Base-by-base conservation (phyloP, 345 rosid genomes). In the Corchorus olitorius region DNA sequence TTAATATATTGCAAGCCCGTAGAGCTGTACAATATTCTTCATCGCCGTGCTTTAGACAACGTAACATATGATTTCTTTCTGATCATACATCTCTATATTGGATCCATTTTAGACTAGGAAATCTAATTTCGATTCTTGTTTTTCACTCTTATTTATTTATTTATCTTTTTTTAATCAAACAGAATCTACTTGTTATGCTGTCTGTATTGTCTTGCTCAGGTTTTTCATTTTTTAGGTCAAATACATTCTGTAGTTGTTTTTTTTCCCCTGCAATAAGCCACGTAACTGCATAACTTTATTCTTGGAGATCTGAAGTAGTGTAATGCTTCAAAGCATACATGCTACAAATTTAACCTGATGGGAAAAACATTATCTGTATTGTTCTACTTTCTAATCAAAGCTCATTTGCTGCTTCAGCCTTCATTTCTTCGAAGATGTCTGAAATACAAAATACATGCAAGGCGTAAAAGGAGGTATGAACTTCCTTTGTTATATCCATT, bases 1-100 rank as follows among this genome's bases (percentile, higher is more conserved):
- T 83, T 94, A 46, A 35, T 87, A 20, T 95, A 86, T 58, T 88
- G 93, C 90, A 95, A 95, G 86, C 99, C 99, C 77, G 93, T 93
- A 41, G 90, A 88, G 67, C 81, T 93, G 16, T 95, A 92, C 81
- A 89, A 89, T 43, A 86, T 93, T 76, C 86, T 95, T 64, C 97
- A 75, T 34, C 78, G 76, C 67, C 97, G 97, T n/a, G 86, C 91
- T 17, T 72, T 56, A 9, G 65, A 81, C 76, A 93, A 90, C 66
- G 98, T 92, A 89, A 79, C 48, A 5, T 41, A 16, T 4, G 78
- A 16, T 74, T 61, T 81, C 58, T 64, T 67, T 43, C 66, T 41
- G 63, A 14, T 48, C 43, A 66, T 76, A 17, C 58, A 4, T 71
- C 39, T 79, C 43, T 71, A 27, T 20, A 37, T 66, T 73, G 76